Conservation (phyloP, 2,329 filamentous ascomycete genomes). For the Neurospora crassa region DNA sequence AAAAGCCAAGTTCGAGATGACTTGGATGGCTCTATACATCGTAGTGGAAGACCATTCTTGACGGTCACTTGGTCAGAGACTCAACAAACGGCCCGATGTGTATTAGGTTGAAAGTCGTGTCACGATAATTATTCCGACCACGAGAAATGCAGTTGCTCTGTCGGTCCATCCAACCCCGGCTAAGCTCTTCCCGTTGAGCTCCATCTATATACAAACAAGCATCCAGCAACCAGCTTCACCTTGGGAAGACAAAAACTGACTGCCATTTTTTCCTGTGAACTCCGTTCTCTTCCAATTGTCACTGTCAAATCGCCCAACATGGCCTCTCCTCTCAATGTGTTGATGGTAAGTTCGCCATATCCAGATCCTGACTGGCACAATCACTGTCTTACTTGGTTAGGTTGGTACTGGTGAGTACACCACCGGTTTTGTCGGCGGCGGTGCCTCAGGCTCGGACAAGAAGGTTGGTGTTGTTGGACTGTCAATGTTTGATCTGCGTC, state of each 20-base stretch:
- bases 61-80: not conserved
- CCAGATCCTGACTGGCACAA: constrained; percentile 3
- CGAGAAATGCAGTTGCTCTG: not conserved
- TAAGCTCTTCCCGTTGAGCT: not conserved
- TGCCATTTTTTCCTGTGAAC: not conserved
- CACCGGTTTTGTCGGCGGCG: constrained; percentile 81
- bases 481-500: constrained; percentile 79
- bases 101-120: not conserved
- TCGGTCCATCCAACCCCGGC: not conserved
- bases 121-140: not conserved
- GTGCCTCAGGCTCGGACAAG: constrained; percentile 82
- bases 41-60: too few relatives aligned
- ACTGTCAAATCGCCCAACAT: constrained; percentile 5
- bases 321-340: constrained; percentile 46
- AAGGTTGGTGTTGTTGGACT: constrained; percentile 91
- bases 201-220: not conserved
- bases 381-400: constrained; percentile 28
- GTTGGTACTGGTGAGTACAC: constrained; percentile 95
- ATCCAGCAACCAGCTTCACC: not conserved
- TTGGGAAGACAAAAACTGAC: not conserved
- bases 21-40: not conserved
- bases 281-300: not conserved
- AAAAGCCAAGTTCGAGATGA: not conserved
- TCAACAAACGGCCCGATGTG: not conserved
- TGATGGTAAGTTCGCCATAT: constrained; percentile 46